phyloP scores from a whole-genome alignment of 345 rosid species.

The Brassica rapa region DNA sequence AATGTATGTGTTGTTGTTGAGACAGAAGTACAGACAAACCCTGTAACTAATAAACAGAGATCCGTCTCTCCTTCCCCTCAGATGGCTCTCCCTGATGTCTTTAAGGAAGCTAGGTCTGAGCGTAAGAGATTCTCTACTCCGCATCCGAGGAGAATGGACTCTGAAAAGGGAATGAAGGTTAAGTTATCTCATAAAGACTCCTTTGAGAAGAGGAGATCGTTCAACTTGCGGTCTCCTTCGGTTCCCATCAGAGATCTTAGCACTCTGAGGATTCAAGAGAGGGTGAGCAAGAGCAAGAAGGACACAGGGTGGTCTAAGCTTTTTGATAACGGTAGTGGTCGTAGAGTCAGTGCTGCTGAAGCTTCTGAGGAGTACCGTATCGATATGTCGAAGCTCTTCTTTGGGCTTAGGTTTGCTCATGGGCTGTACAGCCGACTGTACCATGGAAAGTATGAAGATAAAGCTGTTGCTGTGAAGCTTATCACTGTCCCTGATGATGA shows the following conservation, averaged over 20 bases:
- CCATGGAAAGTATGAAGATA: slow-evolving; percentile 88
- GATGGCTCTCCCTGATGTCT: slow-evolving; percentile 64
- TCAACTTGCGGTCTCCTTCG: slow-evolving; percentile 40
- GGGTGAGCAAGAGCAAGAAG: slow-evolving; percentile 55
- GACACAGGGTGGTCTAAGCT: slow-evolving; percentile 83
- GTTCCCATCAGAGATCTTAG: slow-evolving; percentile 66
- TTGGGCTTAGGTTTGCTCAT: slow-evolving; percentile 92
- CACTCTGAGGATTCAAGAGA: slow-evolving; percentile 59
- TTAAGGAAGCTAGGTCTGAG: slow-evolving; percentile 77
- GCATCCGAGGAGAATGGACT: slow-evolving; percentile 57
- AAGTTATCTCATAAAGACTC: slow-evolving; percentile 48
- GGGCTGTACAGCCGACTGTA: slow-evolving; percentile 92
- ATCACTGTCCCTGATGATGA: slow-evolving; percentile 87
- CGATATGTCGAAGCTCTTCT: slow-evolving; percentile 83
- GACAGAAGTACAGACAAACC: slow-evolving; percentile 53
- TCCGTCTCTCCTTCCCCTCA: slow-evolving; percentile 77
- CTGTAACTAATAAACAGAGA: slow-evolving; percentile 63
- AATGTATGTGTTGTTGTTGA: slow-evolving; percentile 34
- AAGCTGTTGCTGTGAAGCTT: slow-evolving; percentile 94
- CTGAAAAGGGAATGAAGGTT: slow-evolving; percentile 46
- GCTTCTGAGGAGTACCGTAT: slow-evolving; percentile 65
- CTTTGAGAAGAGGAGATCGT: slow-evolving; percentile 44
- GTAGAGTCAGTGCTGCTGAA: slow-evolving; percentile 75
- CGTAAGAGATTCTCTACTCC: slow-evolving; percentile 90
- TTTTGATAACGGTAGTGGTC: slow-evolving; percentile 72